Conservation (phyloP, 352 stramenopile species). For the Thraustotheca clavata region DNA sequence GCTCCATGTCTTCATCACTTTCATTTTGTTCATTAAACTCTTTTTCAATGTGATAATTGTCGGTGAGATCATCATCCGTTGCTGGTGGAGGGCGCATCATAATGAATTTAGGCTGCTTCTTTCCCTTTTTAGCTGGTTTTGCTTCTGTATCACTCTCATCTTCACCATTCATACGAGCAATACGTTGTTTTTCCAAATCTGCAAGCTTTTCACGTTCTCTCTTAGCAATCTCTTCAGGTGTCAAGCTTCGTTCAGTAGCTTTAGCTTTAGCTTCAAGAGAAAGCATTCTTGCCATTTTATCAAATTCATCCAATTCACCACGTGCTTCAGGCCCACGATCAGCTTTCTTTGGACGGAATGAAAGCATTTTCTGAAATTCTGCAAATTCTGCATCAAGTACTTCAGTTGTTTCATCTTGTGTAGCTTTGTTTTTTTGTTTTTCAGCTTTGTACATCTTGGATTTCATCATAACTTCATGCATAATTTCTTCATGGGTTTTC, state of each 20-base stretch:
- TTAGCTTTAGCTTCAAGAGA: constrained; percentile 90
- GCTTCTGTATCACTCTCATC: constrained; percentile 57
- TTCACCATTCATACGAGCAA: constrained; percentile 93
- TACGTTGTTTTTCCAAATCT: constrained; percentile 88
- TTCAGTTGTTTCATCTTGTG: constrained; percentile 70
- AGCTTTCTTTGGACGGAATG: constrained; percentile 70
- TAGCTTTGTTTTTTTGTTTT: constrained; percentile 77
- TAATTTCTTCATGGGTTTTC: constrained; percentile 84
- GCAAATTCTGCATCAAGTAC: constrained; percentile 65
- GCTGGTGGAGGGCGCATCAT: constrained; percentile 33
- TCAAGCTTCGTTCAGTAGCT: constrained; percentile 91
- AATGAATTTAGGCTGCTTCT: constrained; percentile 47
- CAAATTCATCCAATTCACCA: constrained; percentile 70
- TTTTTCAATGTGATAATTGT: constrained; percentile 69
- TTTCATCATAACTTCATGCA: constrained; percentile 90
- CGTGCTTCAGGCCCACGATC: constrained; percentile 21
- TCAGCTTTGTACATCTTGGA: constrained; percentile 85
- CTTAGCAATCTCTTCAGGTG: constrained; percentile 89
- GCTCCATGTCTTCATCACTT: constrained; percentile 29
- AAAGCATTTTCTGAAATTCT: constrained; percentile 50
- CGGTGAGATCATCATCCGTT: constrained; percentile 28
- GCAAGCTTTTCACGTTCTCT: constrained; percentile 88
- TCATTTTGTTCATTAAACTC: constrained; percentile 35
- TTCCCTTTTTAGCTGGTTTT: constrained; percentile 23
- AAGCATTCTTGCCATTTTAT: constrained; percentile 67